phyloP scores from a whole-genome alignment of 139 green algal genomes.

The Auxenochlorella pyrenoidosa region DNA sequence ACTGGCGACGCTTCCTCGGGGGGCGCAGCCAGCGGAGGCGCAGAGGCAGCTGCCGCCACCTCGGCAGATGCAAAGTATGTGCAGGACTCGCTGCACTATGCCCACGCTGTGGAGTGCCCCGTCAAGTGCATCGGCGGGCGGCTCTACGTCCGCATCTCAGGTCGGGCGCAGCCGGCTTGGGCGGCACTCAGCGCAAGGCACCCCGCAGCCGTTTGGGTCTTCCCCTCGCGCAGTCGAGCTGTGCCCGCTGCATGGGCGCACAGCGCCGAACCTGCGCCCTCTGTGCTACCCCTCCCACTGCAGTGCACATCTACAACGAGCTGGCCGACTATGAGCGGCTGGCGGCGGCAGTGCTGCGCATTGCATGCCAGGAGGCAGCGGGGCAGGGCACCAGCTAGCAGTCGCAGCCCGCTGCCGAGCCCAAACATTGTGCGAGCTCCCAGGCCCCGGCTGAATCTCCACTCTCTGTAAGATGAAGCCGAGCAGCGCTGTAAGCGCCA shows the following conservation, averaged over 20 bases:
- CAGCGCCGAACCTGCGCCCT: no score
- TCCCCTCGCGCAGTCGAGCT: background rate
- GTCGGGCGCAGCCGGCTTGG: background rate
- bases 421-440: background rate
- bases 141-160: conserved; percentile 70
- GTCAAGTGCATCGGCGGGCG: conserved; percentile 68
- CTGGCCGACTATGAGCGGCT: conserved; percentile 63
- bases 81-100: conserved; percentile 69
- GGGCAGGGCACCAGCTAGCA: background rate
- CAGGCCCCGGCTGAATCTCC: no score
- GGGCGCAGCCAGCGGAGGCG: background rate
- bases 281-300: background rate
- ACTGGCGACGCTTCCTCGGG: no score
- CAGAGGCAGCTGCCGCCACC: conserved; percentile 30
- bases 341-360: conserved; percentile 45
- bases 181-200: background rate
- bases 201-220: no score
- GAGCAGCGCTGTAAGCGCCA: no score
- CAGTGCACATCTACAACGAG: conserved; percentile 67
- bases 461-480: no score
- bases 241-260: background rate
- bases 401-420: background rate
- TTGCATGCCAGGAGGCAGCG: background rate
- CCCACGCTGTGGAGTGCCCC: conserved; percentile 62
- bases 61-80: conserved; percentile 72